Percentiles rank a stretch among this genome's conserved stretches.
These are phyloP conservation scores for Streptanthus diversifolius DNA, from an alignment of 345 rosid species.

Conservation along the genomic window DNA sequence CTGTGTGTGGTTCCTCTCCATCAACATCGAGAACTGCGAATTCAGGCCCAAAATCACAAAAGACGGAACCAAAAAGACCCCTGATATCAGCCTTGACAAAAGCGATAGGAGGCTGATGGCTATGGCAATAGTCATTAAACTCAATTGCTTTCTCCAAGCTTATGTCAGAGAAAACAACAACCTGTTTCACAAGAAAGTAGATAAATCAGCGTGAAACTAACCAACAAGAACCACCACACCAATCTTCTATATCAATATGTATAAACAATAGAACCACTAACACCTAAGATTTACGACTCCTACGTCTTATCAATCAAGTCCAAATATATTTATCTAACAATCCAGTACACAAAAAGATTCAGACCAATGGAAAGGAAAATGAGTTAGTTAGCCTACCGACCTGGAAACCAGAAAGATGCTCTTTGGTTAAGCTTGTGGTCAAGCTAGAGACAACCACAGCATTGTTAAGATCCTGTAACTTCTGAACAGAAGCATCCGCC, in stretches of 20 bases:
- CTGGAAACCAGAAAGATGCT: slow-evolving; percentile 82
- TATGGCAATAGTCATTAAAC: slow-evolving; percentile 79
- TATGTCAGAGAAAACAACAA: slow-evolving; percentile 82
- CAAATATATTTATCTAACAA: neutral
- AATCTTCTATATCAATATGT: neutral
- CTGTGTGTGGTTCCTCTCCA: slow-evolving; percentile 94
- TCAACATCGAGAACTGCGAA: slow-evolving; percentile 90
- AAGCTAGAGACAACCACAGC: slow-evolving; percentile 69
- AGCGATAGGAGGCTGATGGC: slow-evolving; percentile 81
- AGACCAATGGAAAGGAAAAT: neutral
- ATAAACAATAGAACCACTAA: neutral
- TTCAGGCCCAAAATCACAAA: slow-evolving; percentile 95
- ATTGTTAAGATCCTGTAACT: slow-evolving; percentile 94
- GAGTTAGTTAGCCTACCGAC: slow-evolving; percentile 33
- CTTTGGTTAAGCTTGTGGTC: slow-evolving; percentile 63
- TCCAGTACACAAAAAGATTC: neutral
- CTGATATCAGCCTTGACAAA: slow-evolving; percentile 91
- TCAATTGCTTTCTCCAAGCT: slow-evolving; percentile 73
- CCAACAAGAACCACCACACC: slow-evolving; percentile 6
- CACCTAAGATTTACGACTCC: neutral
- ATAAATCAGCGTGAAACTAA: slow-evolving; percentile 5
- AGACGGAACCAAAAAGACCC: slow-evolving; percentile 93
- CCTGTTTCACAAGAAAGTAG: slow-evolving; percentile 48
- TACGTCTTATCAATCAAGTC: neutral
- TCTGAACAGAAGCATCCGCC: slow-evolving; percentile 90